phyloP scores from a whole-genome alignment of 2,329 filamentous ascomycete genomes.

The Mariannaea sp. region DNA sequence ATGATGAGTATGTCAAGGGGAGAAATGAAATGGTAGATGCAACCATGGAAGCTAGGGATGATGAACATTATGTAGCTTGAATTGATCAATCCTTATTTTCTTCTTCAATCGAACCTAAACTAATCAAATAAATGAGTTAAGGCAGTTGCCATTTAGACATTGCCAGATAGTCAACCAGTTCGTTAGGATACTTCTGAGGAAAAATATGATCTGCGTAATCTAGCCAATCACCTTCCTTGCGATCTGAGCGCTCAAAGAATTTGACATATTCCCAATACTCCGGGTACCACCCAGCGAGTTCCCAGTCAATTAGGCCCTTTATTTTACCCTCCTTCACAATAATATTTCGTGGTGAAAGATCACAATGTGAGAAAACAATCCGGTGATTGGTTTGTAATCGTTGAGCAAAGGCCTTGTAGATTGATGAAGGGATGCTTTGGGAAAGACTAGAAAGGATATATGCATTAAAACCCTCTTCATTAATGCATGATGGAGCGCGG shows the following conservation, averaged over 20 bases:
- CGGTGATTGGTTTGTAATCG: conserved; percentile 36
- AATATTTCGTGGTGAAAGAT: conserved; percentile 54
- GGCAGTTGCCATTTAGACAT: no score
- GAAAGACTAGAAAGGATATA: conserved; percentile 30
- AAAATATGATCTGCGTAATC: no score
- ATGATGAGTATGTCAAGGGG: no score
- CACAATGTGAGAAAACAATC: conserved; percentile 56
- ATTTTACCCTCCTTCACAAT: conserved; percentile 46
- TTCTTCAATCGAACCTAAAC: no score
- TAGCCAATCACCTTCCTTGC: conserved; percentile 29
- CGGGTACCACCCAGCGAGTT: conserved; percentile 53
- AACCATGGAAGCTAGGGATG: no score
- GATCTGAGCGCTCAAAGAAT: conserved; percentile 35
- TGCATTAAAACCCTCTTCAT: conserved; percentile 35
- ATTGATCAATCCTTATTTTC: no score
- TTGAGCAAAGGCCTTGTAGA: conserved; percentile 30
- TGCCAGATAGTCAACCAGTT: no score
- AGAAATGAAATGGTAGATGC: no score
- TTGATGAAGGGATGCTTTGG: conserved; percentile 19
- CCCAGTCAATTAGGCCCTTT: conserved; percentile 53
- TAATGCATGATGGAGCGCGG: conserved; percentile 26
- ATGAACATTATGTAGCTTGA: no score
- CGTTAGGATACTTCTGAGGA: no score
- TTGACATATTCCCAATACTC: conserved; percentile 48
- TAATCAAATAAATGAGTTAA: no score